Evolutionary conservation across 352 stramenopile species (phyloP).

Genomic region (Globisporangium recalcitrans): DNA sequence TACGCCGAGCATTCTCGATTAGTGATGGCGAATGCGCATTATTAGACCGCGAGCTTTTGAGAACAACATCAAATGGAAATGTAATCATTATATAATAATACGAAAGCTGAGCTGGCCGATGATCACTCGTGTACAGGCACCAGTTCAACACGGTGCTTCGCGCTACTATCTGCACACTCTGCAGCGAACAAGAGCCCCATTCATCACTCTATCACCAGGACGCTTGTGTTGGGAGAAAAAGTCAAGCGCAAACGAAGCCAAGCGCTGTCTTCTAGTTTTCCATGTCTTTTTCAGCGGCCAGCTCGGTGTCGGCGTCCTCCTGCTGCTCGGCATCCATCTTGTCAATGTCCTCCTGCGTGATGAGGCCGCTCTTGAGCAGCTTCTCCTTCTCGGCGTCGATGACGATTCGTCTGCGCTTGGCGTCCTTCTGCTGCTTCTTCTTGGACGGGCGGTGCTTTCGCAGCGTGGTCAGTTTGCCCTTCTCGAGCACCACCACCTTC

Average conservation of each 20-base stretch:
- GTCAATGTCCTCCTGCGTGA: slow-evolving; percentile 81
- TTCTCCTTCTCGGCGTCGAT: slow-evolving; percentile 71
- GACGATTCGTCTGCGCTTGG: slow-evolving; percentile 70
- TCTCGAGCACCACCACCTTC: slow-evolving; percentile 59
- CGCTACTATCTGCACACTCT: not conserved
- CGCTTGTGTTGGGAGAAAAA: not conserved
- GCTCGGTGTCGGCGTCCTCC: slow-evolving; percentile 29
- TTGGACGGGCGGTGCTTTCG: slow-evolving; percentile 69
- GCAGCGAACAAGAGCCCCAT: not conserved
- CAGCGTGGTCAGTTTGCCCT: slow-evolving; percentile 51
- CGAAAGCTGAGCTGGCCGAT: slow-evolving; percentile 1
- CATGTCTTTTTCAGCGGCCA: slow-evolving; percentile 28
- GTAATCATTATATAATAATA: slow-evolving; percentile 18
- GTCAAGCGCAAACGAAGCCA: not conserved
- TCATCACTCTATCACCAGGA: slow-evolving; percentile 3
- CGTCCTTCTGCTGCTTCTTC: slow-evolving; percentile 85
- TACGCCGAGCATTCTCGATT: not conserved
- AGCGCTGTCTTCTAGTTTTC: slow-evolving; percentile 35
- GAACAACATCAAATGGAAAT: slow-evolving; percentile 13
- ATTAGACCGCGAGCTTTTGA: not conserved
- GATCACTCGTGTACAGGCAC: not conserved
- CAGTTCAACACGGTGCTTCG: not conserved
- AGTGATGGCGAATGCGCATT: not conserved
- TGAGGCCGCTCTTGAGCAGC: slow-evolving; percentile 68
- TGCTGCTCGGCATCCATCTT: slow-evolving; percentile 63